Percentiles rank a stretch among this genome's conserved stretches.
These are phyloP conservation scores for Mortierella sp. DNA, from an alignment of 371 early-diverging fungal genomes.

Conservation along the genomic window DNA sequence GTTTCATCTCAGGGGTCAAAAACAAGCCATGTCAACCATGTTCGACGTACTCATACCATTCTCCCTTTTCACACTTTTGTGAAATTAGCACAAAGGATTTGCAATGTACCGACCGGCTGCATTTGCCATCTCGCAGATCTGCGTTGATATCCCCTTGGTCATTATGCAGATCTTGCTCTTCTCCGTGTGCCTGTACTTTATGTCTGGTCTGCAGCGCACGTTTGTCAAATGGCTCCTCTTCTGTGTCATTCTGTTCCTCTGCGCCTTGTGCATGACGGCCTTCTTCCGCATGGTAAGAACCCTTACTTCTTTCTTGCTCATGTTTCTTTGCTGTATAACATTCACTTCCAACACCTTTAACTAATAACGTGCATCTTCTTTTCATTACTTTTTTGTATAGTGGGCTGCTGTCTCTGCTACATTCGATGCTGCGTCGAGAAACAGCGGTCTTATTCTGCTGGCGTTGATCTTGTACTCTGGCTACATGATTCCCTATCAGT, in stretches of 20 bases:
- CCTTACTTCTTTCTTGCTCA: neutral
- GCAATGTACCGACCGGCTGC: constrained; percentile 75
- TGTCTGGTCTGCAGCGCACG: constrained; percentile 66
- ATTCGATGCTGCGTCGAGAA: constrained; percentile 67
- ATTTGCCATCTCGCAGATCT: constrained; percentile 65
- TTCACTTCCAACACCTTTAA: neutral
- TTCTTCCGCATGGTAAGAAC: constrained; percentile 63
- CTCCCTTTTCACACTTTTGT: too few species aligned
- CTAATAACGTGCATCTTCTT: constrained; percentile 18
- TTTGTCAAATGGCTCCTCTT: constrained; percentile 70
- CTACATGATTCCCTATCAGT: constrained; percentile 72
- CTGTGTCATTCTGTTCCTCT: constrained; percentile 61
- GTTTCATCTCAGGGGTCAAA: too few species aligned
- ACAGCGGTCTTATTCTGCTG: constrained; percentile 69
- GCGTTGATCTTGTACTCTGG: constrained; percentile 72
- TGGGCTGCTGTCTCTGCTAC: constrained; percentile 66
- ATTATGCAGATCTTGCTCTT: constrained; percentile 66
- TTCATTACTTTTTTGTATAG: neutral
- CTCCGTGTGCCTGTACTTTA: constrained; percentile 70
- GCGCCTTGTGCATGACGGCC: constrained; percentile 67
- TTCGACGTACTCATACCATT: too few species aligned
- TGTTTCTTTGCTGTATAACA: constrained; percentile 38
- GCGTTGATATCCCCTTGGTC: constrained; percentile 64
- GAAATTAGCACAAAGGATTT: constrained; percentile 41
- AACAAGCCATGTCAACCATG: too few species aligned